Conservation (phyloP, 208 protist species). For the Leishmania tropica region DNA sequence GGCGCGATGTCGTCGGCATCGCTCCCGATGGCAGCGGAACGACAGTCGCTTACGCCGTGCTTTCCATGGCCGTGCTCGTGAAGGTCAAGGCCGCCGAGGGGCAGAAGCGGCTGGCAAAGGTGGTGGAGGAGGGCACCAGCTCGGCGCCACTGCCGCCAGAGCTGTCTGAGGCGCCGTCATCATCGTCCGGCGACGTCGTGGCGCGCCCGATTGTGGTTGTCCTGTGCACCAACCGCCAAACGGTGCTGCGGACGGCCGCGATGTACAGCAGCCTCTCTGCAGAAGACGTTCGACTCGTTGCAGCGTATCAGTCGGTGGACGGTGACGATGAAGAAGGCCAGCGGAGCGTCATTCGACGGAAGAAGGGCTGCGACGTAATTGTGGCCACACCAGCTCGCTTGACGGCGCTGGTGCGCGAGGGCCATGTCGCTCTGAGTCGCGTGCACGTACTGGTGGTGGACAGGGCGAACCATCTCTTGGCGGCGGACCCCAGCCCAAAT, state of each 20-base stretch:
- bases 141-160: neutral
- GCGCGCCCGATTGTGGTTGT: conserved; percentile 91
- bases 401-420: conserved; percentile 45
- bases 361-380: conserved; percentile 91
- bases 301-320: conserved; percentile 11
- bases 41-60: conserved; percentile 97
- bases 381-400: conserved; percentile 85
- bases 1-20: conserved; percentile 93
- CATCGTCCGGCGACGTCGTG: conserved; percentile 8
- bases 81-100: conserved; percentile 10
- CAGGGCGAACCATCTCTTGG: conserved; percentile 97
- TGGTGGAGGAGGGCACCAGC: neutral
- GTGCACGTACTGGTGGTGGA: conserved; percentile 94
- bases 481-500: conserved; percentile 33
- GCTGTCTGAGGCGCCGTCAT: neutral
- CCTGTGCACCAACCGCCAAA: conserved; percentile 97
- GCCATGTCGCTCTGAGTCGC: conserved; percentile 59
- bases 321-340: conserved; percentile 57
- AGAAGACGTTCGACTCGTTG: conserved; percentile 65
- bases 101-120: neutral
- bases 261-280: conserved; percentile 71
- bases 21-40: conserved; percentile 97
- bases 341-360: conserved; percentile 72
- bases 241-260: conserved; percentile 95
- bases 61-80: conserved; percentile 57